Percentiles rank a stretch among this genome's conserved stretches.
phyloP scores from a whole-genome alignment of 495 filamentous ascomycete species.

The Penicillium samsonianum region DNA sequence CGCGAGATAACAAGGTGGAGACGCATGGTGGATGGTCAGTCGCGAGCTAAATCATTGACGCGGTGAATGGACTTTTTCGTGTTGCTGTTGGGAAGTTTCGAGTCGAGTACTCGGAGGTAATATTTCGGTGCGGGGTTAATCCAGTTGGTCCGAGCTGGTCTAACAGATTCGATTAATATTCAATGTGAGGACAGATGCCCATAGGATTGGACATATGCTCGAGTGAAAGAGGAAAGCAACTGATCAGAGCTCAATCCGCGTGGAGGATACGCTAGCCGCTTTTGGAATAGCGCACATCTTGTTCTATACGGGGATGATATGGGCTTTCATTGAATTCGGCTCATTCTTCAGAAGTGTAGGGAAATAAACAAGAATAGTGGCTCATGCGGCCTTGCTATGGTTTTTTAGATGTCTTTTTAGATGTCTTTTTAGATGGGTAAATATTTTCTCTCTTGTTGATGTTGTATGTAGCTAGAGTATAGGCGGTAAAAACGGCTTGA shows the following conservation, averaged over 20 bases:
- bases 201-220: neutral
- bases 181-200: neutral
- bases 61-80: slow-evolving; percentile 9
- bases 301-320: neutral
- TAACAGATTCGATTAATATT: neutral
- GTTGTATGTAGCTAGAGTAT: too few species aligned
- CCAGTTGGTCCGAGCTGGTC: neutral
- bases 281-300: slow-evolving; percentile 2
- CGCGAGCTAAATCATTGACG: slow-evolving; percentile 22
- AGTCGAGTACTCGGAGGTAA: neutral
- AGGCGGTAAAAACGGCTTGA: too few species aligned
- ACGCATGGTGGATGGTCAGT: slow-evolving; percentile 58
- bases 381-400: too few species aligned
- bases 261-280: slow-evolving; percentile 6
- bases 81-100: slow-evolving; percentile 1
- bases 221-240: slow-evolving; percentile 1
- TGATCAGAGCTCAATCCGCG: slow-evolving; percentile 15
- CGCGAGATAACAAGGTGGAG: slow-evolving; percentile 81
- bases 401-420: too few species aligned
- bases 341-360: too few species aligned
- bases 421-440: too few species aligned
- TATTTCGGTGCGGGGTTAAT: neutral
- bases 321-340: too few species aligned
- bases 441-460: too few species aligned
- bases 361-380: too few species aligned